Percentiles rank a stretch among this genome's conserved stretches.
phyloP scores from a whole-genome alignment of 495 filamentous ascomycete genomes.

The Aspergillus cristatus region DNA sequence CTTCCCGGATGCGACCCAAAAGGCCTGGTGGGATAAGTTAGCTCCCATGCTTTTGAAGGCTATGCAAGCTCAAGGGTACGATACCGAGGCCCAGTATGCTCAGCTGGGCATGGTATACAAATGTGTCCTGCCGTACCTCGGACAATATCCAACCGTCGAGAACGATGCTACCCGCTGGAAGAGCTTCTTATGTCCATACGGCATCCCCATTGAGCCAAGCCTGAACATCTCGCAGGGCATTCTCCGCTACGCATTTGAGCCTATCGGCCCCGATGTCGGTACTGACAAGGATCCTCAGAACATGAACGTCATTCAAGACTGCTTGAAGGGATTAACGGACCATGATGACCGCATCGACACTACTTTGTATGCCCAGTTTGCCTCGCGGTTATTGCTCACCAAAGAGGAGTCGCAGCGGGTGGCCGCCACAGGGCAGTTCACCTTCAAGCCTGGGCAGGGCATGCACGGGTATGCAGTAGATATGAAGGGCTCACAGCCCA shows the following conservation, averaged over 20 bases:
- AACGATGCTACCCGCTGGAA: neutral
- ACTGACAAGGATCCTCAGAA: neutral
- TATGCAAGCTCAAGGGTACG: neutral
- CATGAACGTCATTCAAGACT: neutral
- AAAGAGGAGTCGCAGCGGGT: neutral
- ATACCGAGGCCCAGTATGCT: neutral
- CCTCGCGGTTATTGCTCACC: neutral
- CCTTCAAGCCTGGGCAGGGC: neutral
- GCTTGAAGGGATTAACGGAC: neutral
- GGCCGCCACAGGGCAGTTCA: neutral
- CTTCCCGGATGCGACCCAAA: too few relatives aligned
- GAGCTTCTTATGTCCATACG: neutral
- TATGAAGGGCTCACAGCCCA: neutral
- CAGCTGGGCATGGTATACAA: neutral
- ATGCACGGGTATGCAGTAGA: neutral
- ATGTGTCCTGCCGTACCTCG: neutral
- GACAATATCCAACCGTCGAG: neutral
- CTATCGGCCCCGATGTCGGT: neutral
- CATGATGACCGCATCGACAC: neutral
- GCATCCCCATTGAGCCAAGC: neutral
- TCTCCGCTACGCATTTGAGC: neutral
- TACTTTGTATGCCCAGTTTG: neutral
- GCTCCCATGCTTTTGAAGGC: neutral
- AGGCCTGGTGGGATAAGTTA: constrained; percentile 8
- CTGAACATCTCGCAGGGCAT: constrained; percentile 1